Percentiles rank a stretch among this genome's conserved stretches.
Evolutionary conservation across 345 rosid genomes (phyloP).

Genomic region (Acer saccharum): DNA sequence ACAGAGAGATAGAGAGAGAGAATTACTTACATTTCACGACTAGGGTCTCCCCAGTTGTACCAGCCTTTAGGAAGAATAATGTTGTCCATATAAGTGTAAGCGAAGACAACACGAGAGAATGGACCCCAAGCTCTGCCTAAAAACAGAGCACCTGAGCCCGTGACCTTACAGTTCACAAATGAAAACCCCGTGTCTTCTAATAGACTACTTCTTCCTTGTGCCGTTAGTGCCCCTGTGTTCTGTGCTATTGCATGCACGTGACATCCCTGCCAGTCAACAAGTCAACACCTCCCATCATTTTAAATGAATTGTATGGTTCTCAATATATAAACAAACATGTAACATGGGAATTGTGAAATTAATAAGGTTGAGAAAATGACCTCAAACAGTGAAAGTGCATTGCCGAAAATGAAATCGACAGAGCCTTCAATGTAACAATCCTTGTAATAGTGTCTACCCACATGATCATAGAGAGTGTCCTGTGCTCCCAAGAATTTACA

Average conservation of each 20-base stretch:
- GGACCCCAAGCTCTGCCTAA: constrained; percentile 99
- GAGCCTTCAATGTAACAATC: constrained; percentile 96
- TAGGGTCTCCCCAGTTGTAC: constrained; percentile 97
- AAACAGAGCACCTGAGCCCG: constrained; percentile 93
- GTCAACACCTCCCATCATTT: not conserved
- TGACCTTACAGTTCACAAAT: constrained; percentile 88
- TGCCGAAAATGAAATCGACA: constrained; percentile 93
- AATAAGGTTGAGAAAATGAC: constrained; percentile 29
- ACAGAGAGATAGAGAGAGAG: not conserved
- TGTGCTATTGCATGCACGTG: constrained; percentile 89
- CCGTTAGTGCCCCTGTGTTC: constrained; percentile 70
- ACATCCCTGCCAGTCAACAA: constrained; percentile 53
- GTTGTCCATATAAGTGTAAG: constrained; percentile 93
- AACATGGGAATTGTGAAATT: not conserved
- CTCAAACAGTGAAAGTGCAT: constrained; percentile 91
- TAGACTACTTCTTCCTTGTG: constrained; percentile 73
- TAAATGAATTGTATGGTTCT: no score
- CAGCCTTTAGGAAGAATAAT: constrained; percentile 94
- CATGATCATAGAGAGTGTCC: constrained; percentile 90
- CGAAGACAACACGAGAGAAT: constrained; percentile 93
- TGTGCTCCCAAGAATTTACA: constrained; percentile 90
- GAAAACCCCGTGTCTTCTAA: constrained; percentile 98
- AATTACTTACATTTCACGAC: constrained; percentile 68
- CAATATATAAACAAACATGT: no score
- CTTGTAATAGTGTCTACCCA: constrained; percentile 94